phyloP scores from a whole-genome alignment of 2,329 filamentous ascomycete species.

The Ceratocystis lukuohia region DNA sequence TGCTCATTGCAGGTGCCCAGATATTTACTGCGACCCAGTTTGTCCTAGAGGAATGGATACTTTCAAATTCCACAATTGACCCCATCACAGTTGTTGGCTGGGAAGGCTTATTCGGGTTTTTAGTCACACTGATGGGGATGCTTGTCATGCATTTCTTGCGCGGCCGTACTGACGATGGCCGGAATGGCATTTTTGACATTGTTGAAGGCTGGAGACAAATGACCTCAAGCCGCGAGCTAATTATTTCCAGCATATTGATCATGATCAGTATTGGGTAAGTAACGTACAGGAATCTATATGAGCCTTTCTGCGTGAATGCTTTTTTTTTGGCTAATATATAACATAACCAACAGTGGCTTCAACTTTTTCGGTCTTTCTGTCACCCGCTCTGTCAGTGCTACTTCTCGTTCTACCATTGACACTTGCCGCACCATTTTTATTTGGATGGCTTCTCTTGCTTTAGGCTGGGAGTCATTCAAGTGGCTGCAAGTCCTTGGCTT shows the following conservation, averaged over 20 bases:
- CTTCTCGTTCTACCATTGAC: constrained; percentile 88
- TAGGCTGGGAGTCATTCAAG: constrained; percentile 97
- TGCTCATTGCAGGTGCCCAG: constrained; percentile 85
- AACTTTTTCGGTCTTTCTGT: constrained; percentile 97
- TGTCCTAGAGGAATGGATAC: constrained; percentile 85
- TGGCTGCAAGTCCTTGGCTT: constrained; percentile 90
- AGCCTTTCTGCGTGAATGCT: neutral
- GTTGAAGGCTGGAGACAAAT: constrained; percentile 75
- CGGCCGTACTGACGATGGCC: constrained; percentile 59
- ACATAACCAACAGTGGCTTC: constrained; percentile 55
- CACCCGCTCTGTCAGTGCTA: constrained; percentile 78
- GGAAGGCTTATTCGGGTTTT: constrained; percentile 87
- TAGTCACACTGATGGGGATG: constrained; percentile 66
- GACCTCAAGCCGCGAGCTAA: constrained; percentile 54
- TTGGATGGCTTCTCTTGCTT: constrained; percentile 83
- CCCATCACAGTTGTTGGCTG: constrained; percentile 87
- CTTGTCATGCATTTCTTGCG: constrained; percentile 63
- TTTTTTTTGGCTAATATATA: constrained; percentile 20
- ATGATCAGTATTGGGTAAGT: constrained; percentile 92
- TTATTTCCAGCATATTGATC: constrained; percentile 69
- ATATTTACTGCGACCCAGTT: constrained; percentile 96
- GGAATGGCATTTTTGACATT: constrained; percentile 79
- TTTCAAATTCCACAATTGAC: constrained; percentile 52
- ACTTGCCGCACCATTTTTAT: constrained; percentile 96
- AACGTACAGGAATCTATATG: neutral